Percentiles rank a stretch among this genome's conserved stretches.
These are phyloP conservation scores for Thraustochytrium sp. DNA, from an alignment of 352 stramenopile genomes.

Conservation along the genomic window DNA sequence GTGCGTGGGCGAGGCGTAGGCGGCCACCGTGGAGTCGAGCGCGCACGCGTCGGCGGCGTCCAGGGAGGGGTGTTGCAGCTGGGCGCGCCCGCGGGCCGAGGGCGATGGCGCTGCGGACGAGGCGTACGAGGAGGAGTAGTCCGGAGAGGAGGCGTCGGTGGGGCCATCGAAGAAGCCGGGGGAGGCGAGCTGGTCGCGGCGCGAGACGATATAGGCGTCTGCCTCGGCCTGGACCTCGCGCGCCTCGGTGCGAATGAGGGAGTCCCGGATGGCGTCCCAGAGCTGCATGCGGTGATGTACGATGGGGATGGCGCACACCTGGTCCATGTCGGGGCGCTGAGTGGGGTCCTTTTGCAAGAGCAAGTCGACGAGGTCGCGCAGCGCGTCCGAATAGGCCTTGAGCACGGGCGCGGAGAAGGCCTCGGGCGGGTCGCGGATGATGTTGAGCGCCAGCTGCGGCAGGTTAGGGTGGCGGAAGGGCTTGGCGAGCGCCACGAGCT, in stretches of 20 bases:
- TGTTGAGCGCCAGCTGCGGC: conserved; percentile 57
- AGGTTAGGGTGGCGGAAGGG: conserved; percentile 63
- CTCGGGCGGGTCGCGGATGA: conserved; percentile 40
- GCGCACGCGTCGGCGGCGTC: no score
- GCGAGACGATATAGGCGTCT: neutral
- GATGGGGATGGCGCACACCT: conserved; percentile 4
- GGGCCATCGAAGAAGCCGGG: neutral
- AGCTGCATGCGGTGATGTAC: conserved; percentile 21
- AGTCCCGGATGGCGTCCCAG: conserved; percentile 3
- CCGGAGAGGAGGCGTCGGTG: neutral
- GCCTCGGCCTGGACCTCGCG: neutral
- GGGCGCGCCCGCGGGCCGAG: no score
- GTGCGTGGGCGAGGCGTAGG: no score
- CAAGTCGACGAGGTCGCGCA: neutral
- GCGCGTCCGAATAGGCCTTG: neutral
- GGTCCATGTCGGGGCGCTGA: neutral
- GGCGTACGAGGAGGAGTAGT: neutral
- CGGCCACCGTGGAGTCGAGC: no score
- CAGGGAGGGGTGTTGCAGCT: no score
- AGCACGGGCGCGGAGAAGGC: neutral
- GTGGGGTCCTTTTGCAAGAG: neutral
- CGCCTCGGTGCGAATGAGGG: conserved; percentile 2
- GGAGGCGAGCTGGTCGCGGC: neutral
- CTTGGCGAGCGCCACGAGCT: conserved; percentile 59
- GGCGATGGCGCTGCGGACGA: no score